Evolutionary conservation across 805 yeast genomes (phyloP).

Genomic region (Pichia paraexigua): DNA sequence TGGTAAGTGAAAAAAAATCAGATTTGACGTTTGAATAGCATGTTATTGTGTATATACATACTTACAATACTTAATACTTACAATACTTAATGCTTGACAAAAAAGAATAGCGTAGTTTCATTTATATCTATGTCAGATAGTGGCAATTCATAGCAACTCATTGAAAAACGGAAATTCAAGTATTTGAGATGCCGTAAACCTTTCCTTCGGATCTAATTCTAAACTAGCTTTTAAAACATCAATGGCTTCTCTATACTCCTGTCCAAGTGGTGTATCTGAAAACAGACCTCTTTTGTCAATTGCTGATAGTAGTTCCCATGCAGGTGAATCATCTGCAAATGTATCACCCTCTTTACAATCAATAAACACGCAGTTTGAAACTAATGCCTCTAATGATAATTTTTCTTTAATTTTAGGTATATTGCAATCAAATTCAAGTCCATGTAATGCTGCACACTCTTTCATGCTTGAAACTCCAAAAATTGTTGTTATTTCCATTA

Average conservation of each 20-base stretch:
- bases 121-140: background rate
- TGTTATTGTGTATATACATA: too few species aligned
- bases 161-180: slow-evolving; percentile 52
- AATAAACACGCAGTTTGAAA: slow-evolving; percentile 33
- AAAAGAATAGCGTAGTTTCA: too few species aligned
- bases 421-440: slow-evolving; percentile 72
- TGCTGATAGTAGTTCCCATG: slow-evolving; percentile 51
- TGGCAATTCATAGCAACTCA: background rate
- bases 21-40: too few species aligned
- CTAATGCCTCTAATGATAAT: slow-evolving; percentile 33
- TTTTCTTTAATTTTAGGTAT: slow-evolving; percentile 42
- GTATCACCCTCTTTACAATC: slow-evolving; percentile 50
- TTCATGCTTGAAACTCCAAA: slow-evolving; percentile 72
- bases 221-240: slow-evolving; percentile 51
- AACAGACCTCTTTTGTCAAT: slow-evolving; percentile 36
- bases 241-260: slow-evolving; percentile 37
- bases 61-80: too few species aligned
- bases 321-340: slow-evolving; percentile 65
- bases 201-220: slow-evolving; percentile 46
- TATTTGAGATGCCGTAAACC: slow-evolving; percentile 52
- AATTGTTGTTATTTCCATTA: slow-evolving; percentile 72
- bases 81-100: too few species aligned
- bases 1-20: too few species aligned
- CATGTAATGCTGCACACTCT: slow-evolving; percentile 77
- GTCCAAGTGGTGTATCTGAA: slow-evolving; percentile 29